phyloP scores from a whole-genome alignment of 306 rosid species.

The Lupinus albus region DNA sequence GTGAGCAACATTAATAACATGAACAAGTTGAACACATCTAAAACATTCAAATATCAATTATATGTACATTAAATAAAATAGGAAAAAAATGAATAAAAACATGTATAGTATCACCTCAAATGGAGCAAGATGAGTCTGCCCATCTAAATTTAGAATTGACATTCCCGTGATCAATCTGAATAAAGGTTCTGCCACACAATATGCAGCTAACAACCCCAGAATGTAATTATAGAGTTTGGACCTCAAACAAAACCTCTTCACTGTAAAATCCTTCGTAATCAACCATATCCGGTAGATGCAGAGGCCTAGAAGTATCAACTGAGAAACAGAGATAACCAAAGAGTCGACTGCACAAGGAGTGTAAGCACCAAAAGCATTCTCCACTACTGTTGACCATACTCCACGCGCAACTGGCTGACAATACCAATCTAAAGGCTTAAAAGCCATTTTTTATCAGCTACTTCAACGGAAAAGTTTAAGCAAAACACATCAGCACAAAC shows the following conservation, averaged over 20 bases:
- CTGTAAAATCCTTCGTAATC: constrained; percentile 66
- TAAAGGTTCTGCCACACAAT: constrained; percentile 75
- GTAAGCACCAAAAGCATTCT: constrained; percentile 83
- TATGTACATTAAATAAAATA: constrained; percentile 23
- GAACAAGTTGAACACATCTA: constrained; percentile 26
- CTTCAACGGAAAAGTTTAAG: constrained; percentile 34
- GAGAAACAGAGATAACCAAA: constrained; percentile 64
- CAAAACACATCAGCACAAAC: constrained; percentile 38
- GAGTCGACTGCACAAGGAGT: constrained; percentile 86
- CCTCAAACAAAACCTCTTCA: constrained; percentile 69
- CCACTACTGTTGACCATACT: constrained; percentile 71
- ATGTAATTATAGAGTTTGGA: constrained; percentile 79
- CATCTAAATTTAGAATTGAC: constrained; percentile 80
- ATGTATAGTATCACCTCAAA: constrained; percentile 70
- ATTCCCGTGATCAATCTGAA: constrained; percentile 81
- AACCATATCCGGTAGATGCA: constrained; percentile 81
- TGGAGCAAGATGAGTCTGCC: constrained; percentile 78
- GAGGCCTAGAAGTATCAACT: constrained; percentile 70
- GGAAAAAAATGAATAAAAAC: constrained; percentile 17
- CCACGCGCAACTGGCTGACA: constrained; percentile 84
- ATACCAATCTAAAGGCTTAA: constrained; percentile 75
- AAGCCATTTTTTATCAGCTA: constrained; percentile 58
- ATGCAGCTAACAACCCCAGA: constrained; percentile 70
- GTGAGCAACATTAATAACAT: constrained; percentile 13
- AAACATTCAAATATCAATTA: constrained; percentile 23